Conservation (phyloP, 768 basidiomycete species). For the Trametes elegans region DNA sequence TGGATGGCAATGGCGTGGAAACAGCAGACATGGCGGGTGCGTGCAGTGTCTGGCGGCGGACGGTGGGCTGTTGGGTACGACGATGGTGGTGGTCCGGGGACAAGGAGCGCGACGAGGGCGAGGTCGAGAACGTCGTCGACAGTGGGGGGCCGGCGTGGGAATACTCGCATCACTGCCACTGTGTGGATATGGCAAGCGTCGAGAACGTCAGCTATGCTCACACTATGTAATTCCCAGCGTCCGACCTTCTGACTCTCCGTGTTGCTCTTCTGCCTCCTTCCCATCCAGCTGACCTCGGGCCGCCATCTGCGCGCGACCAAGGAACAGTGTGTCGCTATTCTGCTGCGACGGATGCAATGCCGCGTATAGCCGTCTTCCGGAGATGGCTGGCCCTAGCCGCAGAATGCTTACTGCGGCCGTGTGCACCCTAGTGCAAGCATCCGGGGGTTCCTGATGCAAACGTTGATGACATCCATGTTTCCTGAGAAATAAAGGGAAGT, state of each 20-base stretch:
- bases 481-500: no score
- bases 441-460: no score
- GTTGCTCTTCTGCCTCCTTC: no score
- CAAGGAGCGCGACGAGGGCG: background rate
- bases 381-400: no score
- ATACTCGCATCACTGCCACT: background rate
- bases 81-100: background rate
- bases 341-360: no score
- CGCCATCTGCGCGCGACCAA: background rate
- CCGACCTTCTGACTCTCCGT: no score
- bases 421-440: no score
- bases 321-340: no score
- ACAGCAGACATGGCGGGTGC: conserved; percentile 20
- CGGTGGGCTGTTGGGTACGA: background rate
- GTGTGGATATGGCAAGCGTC: background rate
- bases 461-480: no score
- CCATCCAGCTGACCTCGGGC: no score
- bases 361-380: no score
- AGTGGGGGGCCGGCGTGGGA: conserved; percentile 3
- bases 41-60: background rate
- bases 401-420: no score
- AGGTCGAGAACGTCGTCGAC: conserved; percentile 11
- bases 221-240: background rate
- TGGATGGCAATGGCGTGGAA: conserved; percentile 23
- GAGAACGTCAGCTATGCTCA: background rate